Conservation (phyloP, 306 rosid species). For the Cucurbita pepo region DNA sequence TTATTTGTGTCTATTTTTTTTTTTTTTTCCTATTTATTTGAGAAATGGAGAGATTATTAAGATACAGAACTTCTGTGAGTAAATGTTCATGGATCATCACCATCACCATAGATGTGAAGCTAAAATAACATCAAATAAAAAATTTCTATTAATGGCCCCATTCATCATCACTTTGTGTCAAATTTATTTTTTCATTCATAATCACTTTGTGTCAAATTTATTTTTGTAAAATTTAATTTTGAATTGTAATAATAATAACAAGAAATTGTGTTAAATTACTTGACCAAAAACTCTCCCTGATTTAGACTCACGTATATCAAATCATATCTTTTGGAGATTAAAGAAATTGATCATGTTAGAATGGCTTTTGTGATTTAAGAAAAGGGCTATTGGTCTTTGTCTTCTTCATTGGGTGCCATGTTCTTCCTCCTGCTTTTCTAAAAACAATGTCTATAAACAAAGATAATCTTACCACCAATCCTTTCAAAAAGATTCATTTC, state of each 20-base stretch:
- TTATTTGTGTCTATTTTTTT: neutral
- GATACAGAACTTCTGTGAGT: too few relatives aligned
- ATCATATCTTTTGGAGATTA: neutral
- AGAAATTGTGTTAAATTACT: neutral
- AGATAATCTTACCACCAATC: neutral
- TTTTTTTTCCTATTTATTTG: neutral
- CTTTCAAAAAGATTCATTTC: neutral
- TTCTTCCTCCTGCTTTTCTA: neutral
- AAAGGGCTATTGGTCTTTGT: neutral
- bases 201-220: neutral
- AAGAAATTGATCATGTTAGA: neutral
- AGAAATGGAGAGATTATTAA: neutral
- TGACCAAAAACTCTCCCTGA: neutral
- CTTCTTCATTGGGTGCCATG: slow-evolving; percentile 2
- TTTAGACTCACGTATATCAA: neutral
- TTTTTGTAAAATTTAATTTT: neutral
- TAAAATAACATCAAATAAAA: neutral
- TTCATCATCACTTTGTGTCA: neutral
- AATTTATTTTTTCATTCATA: too few relatives aligned
- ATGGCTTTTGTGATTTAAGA: neutral
- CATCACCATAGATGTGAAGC: neutral
- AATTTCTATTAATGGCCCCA: neutral
- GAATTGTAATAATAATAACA: neutral
- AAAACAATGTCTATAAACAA: neutral
- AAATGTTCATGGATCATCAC: too few relatives aligned